A percentile compares a stretch with the other conserved stretches of the same genome.
These are phyloP conservation scores for Auricularia auricula-judae DNA, from an alignment of 768 basidiomycete genomes.

Conservation along the genomic window DNA sequence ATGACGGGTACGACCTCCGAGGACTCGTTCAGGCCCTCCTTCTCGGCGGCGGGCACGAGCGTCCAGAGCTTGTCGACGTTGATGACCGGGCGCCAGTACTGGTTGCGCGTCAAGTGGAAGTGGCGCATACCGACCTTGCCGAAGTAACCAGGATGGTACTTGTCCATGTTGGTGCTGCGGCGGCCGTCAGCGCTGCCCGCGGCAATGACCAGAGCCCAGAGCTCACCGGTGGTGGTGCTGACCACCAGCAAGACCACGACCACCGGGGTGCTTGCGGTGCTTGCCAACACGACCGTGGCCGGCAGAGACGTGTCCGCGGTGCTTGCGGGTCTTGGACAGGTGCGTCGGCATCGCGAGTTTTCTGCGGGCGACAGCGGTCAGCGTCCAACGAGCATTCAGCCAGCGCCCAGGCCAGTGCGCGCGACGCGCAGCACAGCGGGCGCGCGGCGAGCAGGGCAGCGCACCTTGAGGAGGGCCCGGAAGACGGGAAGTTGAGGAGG, in stretches of 20 bases:
- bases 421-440: no score
- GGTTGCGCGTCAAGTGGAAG: conserved; percentile 90
- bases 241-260: conserved; percentile 99
- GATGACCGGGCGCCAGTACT: conserved; percentile 88
- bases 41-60: conserved; percentile 78
- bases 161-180: conserved; percentile 86
- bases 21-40: conserved; percentile 56
- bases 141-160: conserved; percentile 99
- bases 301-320: conserved; percentile 97
- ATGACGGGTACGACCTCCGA: conserved; percentile 91
- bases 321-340: conserved; percentile 96
- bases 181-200: neutral
- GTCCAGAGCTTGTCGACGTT: conserved; percentile 98
- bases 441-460: no score
- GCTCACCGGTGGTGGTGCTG: conserved; percentile 95
- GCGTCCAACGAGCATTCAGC: no score
- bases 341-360: conserved; percentile 80
- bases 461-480: no score
- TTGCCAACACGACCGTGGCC: conserved; percentile 99
- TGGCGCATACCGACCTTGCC: conserved; percentile 99
- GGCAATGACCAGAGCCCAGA: neutral
- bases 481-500: no score
- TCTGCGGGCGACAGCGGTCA: neutral
- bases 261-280: conserved; percentile 99
- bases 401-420: no score